Evolutionary conservation across 148 eudicot species (phyloP).

Genomic region (Cornus florida): DNA sequence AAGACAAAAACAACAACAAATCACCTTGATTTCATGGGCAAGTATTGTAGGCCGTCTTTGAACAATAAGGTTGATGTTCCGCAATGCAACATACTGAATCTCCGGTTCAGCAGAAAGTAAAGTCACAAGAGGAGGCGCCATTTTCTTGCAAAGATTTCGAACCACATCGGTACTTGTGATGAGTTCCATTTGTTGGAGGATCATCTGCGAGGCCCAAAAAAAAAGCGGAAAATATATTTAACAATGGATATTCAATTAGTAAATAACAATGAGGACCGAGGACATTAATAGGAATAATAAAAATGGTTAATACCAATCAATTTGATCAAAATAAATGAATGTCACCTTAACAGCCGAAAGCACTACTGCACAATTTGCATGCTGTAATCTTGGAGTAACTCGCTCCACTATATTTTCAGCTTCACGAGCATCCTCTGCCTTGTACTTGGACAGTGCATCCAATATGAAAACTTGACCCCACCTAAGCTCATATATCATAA

Average conservation of each 20-base stretch:
- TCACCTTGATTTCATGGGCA: slow-evolving; percentile 99
- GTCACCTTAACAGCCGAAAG: slow-evolving; percentile 98
- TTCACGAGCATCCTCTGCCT: slow-evolving; percentile 97
- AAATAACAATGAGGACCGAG: not conserved
- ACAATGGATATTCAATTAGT: not conserved
- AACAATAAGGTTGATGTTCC: slow-evolving; percentile 93
- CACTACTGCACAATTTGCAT: slow-evolving; percentile 98
- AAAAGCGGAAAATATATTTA: not conserved
- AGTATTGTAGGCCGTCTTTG: slow-evolving; percentile 97
- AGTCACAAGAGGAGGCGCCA: slow-evolving; percentile 99
- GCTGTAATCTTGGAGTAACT: slow-evolving; percentile 94
- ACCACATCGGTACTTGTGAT: slow-evolving; percentile 93
- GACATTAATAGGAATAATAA: not conserved
- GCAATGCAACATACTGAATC: slow-evolving; percentile 95
- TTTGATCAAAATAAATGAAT: not conserved
- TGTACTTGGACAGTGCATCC: slow-evolving; percentile 93
- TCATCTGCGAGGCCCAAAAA: slow-evolving; percentile 58
- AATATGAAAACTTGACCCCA: slow-evolving; percentile 99
- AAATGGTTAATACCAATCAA: not conserved
- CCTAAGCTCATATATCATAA: slow-evolving; percentile 32
- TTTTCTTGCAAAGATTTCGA: slow-evolving; percentile 94
- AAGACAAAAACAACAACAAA: slow-evolving; percentile 7
- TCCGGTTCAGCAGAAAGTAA: slow-evolving; percentile 99
- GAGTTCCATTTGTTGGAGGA: slow-evolving; percentile 97
- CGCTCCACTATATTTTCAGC: slow-evolving; percentile 99